phyloP scores from a whole-genome alignment of 768 basidiomycete species.

The Clitopilus passeckerianus region DNA sequence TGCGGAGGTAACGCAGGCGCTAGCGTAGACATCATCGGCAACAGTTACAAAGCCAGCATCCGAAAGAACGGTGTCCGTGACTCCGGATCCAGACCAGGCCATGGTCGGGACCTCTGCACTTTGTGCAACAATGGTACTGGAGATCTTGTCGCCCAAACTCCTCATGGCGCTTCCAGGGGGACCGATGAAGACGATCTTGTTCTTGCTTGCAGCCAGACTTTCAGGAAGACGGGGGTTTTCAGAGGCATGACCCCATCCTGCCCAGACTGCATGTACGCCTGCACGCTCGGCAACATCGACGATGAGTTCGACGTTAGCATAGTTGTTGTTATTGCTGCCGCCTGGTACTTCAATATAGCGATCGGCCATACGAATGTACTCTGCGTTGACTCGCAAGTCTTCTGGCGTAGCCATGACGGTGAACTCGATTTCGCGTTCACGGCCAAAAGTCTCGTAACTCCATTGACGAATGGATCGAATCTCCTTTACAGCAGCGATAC shows the following conservation, averaged over 20 bases:
- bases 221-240: constrained; percentile 98
- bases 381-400: constrained; percentile 97
- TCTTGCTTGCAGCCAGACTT: constrained; percentile 82
- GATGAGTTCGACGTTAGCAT: constrained; percentile 98
- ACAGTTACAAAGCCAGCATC: constrained; percentile 90
- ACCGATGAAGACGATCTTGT: constrained; percentile 98
- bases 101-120: constrained; percentile 95
- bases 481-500: constrained; percentile 99
- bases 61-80: constrained; percentile 80
- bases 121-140: constrained; percentile 98
- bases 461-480: constrained; percentile 98
- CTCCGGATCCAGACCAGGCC: constrained; percentile 97
- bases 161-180: constrained; percentile 99
- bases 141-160: constrained; percentile 98
- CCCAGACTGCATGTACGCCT: constrained; percentile 99
- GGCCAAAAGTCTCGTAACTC: constrained; percentile 99
- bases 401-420: constrained; percentile 99
- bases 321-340: constrained; percentile 98
- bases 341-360: constrained; percentile 98
- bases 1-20: constrained; percentile 84
- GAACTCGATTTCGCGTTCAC: constrained; percentile 94
- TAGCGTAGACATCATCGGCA: constrained; percentile 82
- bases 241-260: constrained; percentile 99
- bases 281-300: constrained; percentile 96
- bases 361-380: constrained; percentile 99